Evolutionary conservation across 83 land plant species (phyloP).

Genomic region (Diphasiastrum complanatum): DNA sequence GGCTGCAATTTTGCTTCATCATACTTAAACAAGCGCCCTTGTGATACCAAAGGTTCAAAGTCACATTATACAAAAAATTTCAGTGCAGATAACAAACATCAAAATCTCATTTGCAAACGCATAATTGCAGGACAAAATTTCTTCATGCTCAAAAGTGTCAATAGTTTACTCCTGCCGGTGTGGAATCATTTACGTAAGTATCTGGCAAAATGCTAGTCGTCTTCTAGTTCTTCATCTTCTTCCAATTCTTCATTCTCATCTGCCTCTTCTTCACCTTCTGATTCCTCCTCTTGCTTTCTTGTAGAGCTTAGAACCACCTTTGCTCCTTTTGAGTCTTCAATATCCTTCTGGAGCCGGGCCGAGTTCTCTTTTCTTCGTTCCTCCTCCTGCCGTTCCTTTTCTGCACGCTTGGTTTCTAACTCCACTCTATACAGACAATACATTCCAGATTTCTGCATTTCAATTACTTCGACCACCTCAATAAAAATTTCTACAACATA

Average conservation of each 20-base stretch:
- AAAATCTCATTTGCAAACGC: no score
- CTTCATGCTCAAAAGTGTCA: no score
- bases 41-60: no score
- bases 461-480: background rate
- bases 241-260: constrained; percentile 58
- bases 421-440: constrained; percentile 51
- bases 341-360: constrained; percentile 63
- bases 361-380: constrained; percentile 53
- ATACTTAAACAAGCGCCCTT: no score
- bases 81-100: no score
- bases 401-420: constrained; percentile 76
- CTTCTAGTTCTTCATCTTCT: constrained; percentile 53
- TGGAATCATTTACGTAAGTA: no score
- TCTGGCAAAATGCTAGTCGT: constrained; percentile 19
- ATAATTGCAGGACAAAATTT: no score
- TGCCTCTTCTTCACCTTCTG: constrained; percentile 33
- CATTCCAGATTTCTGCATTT: background rate
- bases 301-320: constrained; percentile 76
- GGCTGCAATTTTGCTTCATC: no score
- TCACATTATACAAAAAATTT: no score
- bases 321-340: constrained; percentile 72
- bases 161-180: no score
- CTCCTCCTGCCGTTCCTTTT: constrained; percentile 68
- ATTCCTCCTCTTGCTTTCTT: constrained; percentile 28
- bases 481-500: background rate